Percentiles rank a stretch among this genome's conserved stretches.
These are phyloP conservation scores for Thinopyrum elongatum DNA, from an alignment of 176 grass and related monocot species.

Conservation along the genomic window DNA sequence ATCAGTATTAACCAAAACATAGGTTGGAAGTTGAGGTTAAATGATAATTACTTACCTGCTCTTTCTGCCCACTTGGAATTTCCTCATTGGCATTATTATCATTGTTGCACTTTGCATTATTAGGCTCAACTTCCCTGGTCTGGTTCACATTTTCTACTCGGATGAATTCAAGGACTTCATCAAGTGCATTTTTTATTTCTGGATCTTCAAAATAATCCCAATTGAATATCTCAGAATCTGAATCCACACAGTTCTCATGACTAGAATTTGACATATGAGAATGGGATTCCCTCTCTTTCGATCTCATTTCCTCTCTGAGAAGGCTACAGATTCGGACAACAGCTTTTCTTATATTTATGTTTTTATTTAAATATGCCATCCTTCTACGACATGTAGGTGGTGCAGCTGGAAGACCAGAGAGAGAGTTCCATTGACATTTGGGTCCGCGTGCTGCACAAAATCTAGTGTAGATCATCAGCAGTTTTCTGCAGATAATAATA, in stretches of 20 bases:
- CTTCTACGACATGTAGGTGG: constrained; percentile 70
- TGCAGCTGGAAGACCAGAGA: constrained; percentile 82
- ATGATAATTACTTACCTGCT: constrained; percentile 40
- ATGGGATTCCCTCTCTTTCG: constrained; percentile 36
- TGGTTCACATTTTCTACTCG: constrained; percentile 65
- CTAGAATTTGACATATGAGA: constrained; percentile 34
- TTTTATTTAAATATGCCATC: constrained; percentile 69
- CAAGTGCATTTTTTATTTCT: constrained; percentile 77
- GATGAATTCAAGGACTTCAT: constrained; percentile 82
- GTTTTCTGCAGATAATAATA: constrained; percentile 55
- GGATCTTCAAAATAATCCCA: constrained; percentile 88
- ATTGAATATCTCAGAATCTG: constrained; percentile 39
- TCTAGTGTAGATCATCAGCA: constrained; percentile 80
- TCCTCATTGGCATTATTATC: constrained; percentile 26
- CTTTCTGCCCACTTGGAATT: constrained; percentile 30
- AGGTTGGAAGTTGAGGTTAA: constrained; percentile 9
- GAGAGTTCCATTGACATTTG: constrained; percentile 72
- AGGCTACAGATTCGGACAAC: constrained; percentile 70
- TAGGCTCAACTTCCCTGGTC: constrained; percentile 39
- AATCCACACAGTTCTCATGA: constrained; percentile 31
- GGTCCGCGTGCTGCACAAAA: constrained; percentile 68
- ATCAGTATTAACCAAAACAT: background rate
- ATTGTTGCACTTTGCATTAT: constrained; percentile 33
- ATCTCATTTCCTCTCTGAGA: constrained; percentile 48
- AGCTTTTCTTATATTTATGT: constrained; percentile 62